Conservation (phyloP, 2,329 filamentous ascomycete species). For the Bipolaris gigantea region DNA sequence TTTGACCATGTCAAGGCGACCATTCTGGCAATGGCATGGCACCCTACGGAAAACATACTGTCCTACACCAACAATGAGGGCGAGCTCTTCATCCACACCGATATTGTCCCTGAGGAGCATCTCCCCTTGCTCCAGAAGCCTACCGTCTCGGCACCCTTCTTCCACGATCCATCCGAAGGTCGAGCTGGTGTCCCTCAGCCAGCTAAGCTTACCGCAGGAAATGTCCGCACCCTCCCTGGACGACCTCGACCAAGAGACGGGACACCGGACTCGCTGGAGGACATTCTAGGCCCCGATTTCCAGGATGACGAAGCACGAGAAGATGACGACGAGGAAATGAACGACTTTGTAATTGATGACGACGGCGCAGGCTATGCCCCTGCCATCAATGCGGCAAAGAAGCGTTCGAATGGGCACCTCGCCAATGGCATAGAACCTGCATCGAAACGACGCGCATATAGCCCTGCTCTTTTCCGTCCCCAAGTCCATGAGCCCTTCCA, state of each 20-base stretch:
- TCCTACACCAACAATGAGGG: conserved; percentile 93
- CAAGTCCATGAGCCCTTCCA: conserved; percentile 85
- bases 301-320: conserved; percentile 52
- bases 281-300: conserved; percentile 68
- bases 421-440: conserved; percentile 49
- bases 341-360: conserved; percentile 91
- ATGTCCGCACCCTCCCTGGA: conserved; percentile 56
- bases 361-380: conserved; percentile 87
- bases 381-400: conserved; percentile 62
- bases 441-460: conserved; percentile 56
- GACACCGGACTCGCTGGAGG: conserved; percentile 78
- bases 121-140: conserved; percentile 53
- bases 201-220: conserved; percentile 56
- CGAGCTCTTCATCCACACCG: conserved; percentile 86
- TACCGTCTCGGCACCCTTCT: conserved; percentile 79
- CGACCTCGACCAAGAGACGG: conserved; percentile 56
- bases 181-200: conserved; percentile 64
- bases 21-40: conserved; percentile 86
- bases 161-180: conserved; percentile 76
- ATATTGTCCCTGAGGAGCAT: conserved; percentile 60
- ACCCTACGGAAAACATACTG: conserved; percentile 82
- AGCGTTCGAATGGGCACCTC: conserved; percentile 58
- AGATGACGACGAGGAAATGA: conserved; percentile 53
- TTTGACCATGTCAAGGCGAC: conserved; percentile 72
- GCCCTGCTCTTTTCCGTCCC: conserved; percentile 57